phyloP scores from a whole-genome alignment of 495 filamentous ascomycete species.

The Tuber borchii region DNA sequence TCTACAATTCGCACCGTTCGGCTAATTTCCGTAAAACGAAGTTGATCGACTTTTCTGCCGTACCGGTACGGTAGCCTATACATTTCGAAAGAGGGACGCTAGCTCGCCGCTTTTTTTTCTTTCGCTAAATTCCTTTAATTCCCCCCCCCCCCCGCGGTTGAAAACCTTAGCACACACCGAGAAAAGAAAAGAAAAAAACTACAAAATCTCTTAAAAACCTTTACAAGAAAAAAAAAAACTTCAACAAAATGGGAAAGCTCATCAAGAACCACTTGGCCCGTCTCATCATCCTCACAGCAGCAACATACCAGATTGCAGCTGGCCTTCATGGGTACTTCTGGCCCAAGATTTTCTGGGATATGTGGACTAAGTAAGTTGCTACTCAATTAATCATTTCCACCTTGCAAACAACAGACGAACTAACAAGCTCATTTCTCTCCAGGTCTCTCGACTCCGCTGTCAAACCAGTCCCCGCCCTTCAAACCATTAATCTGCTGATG shows the following conservation, averaged over 20 bases:
- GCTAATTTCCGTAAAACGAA: background rate
- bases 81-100: background rate
- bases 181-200: conserved; percentile 4
- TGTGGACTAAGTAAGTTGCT: conserved; percentile 61
- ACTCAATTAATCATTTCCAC: background rate
- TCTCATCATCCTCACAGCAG: conserved; percentile 79
- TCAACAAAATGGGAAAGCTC: conserved; percentile 73
- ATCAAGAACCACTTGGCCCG: conserved; percentile 99
- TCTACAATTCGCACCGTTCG: conserved; percentile 8
- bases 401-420: conserved; percentile 5
- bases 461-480: conserved; percentile 78
- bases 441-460: conserved; percentile 74
- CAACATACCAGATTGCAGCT: conserved; percentile 78
- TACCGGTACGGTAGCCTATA: background rate
- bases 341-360: conserved; percentile 99
- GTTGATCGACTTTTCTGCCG: conserved; percentile 3
- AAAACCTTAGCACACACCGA: background rate
- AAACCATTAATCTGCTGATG: conserved; percentile 90
- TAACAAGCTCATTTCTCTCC: conserved; percentile 12
- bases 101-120: background rate
- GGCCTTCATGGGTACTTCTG: conserved; percentile 87
- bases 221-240: conserved; percentile 8
- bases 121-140: background rate
- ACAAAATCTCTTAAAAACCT: background rate
- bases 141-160: background rate